phyloP scores from a whole-genome alignment of 2,329 filamentous ascomycete species.

The Apiospora aurea region DNA sequence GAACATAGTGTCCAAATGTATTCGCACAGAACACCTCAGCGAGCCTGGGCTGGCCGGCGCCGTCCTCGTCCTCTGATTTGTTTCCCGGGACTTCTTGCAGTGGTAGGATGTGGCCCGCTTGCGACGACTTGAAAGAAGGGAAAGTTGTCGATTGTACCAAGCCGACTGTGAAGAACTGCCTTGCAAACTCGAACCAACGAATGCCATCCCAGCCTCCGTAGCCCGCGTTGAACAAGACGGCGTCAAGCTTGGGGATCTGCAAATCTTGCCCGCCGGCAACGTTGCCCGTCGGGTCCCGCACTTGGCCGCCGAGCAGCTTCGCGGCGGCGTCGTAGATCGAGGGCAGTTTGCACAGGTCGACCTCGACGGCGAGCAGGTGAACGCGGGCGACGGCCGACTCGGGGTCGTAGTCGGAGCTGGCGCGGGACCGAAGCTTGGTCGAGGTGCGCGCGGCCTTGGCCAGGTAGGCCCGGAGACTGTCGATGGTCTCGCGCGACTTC shows the following conservation, averaged over 20 bases:
- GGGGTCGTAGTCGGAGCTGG: slow-evolving; percentile 48
- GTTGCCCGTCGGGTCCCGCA: slow-evolving; percentile 52
- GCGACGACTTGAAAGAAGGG: slow-evolving; percentile 77
- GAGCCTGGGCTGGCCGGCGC: slow-evolving; percentile 62
- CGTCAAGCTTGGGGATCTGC: slow-evolving; percentile 75
- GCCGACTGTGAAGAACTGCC: slow-evolving; percentile 62
- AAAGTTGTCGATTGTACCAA: slow-evolving; percentile 74
- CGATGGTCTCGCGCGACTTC: slow-evolving; percentile 78
- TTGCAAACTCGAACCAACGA: slow-evolving; percentile 68
- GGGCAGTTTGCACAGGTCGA: slow-evolving; percentile 67
- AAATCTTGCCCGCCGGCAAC: slow-evolving; percentile 48
- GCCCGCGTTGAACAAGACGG: slow-evolving; percentile 85
- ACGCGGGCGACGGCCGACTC: slow-evolving; percentile 56
- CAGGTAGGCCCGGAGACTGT: slow-evolving; percentile 69
- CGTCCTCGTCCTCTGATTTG: slow-evolving; percentile 28
- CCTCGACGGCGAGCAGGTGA: slow-evolving; percentile 64
- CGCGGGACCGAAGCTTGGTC: slow-evolving; percentile 46
- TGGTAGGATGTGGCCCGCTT: slow-evolving; percentile 52
- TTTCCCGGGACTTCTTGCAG: slow-evolving; percentile 44
- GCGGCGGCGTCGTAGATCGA: slow-evolving; percentile 58
- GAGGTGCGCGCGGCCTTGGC: slow-evolving; percentile 53
- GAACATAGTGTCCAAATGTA: slow-evolving; percentile 92
- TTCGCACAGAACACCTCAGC: slow-evolving; percentile 91
- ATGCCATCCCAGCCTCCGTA: slow-evolving; percentile 87
- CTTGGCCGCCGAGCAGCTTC: slow-evolving; percentile 50